These are phyloP conservation scores for Nymphaea colorata DNA, from an alignment of 164 flowering plant species.

Conservation along the genomic window DNA sequence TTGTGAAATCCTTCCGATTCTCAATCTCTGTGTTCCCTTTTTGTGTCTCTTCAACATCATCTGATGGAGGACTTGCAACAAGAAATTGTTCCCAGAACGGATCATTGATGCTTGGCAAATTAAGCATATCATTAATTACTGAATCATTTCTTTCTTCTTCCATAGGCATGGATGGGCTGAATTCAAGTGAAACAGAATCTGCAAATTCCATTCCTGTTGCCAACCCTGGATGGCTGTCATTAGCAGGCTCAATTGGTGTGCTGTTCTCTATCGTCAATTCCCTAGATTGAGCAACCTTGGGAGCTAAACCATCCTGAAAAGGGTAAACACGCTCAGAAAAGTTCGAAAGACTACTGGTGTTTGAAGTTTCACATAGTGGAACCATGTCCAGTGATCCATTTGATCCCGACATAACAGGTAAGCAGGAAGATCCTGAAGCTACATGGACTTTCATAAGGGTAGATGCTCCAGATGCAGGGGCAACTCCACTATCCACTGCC, in stretches of 20 bases:
- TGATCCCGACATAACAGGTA: background rate
- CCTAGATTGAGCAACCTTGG: background rate
- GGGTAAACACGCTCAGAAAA: background rate
- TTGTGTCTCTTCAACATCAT: conserved; percentile 31
- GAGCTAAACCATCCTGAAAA: background rate
- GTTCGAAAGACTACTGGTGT: background rate
- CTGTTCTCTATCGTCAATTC: background rate
- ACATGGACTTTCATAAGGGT: no score
- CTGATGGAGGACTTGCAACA: conserved; percentile 28
- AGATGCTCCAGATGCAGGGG: background rate
- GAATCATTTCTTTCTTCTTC: conserved; percentile 6
- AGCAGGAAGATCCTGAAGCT: no score
- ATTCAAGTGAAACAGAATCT: background rate
- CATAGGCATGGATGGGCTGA: background rate
- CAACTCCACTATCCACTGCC: background rate
- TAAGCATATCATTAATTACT: conserved; percentile 11
- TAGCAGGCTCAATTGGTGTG: background rate
- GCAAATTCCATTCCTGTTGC: background rate
- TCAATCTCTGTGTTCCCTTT: conserved; percentile 16
- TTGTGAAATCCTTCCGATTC: conserved; percentile 17
- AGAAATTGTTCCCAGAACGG: conserved; percentile 32
- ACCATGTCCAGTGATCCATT: background rate
- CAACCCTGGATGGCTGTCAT: background rate
- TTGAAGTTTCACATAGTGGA: background rate
- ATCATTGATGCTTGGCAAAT: conserved; percentile 50